Base-by-base conservation (phyloP, 2,329 filamentous ascomycete genomes). In the Hypoxylon sp. region DNA sequence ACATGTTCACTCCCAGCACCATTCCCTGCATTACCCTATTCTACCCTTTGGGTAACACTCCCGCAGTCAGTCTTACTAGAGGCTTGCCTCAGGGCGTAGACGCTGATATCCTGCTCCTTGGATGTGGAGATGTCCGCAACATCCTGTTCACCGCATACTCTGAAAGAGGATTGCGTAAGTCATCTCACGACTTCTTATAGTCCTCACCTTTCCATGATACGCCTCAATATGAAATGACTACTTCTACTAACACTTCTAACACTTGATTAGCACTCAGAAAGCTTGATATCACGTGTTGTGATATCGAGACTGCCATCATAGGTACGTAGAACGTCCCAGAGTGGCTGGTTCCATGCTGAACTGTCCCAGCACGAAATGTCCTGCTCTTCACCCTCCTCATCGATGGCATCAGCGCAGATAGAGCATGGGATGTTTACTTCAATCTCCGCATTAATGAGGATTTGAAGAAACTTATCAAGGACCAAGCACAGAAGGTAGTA, bases 281-380 rank as follows among this genome's bases (percentile, higher is more conserved):
- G 42, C 76, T 89, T 3, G 86, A 88, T 68, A 78, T 90, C 48
- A 90, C 88, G 1, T 87, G 83, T 62, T 89, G 87, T 74, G 87
- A 90, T 73, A 70, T 80, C 49, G 81, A 88, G 30, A 77, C 82
- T 11, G 82, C 81, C 17, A 80, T 88, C 56, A 79, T 88, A 54
- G 86, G 87, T 87, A 72, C 58, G 81, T 65, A 25, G 17, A 30
- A 14, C 31, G 31, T 33, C 2, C 8, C n/a, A 0, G 30, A 11
- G 7, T 37, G 33, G 2, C 30, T 5, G 14, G 13, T 10, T 22
- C 11, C 13, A 14, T 30, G 17, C 35, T 68, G 67, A 60, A 63
- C 60, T 50, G 53, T 66, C 58, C 14, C 14, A 88, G 88, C 86
- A 30, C 83, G 88, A 2, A 90, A 90, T 73, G 74, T 85, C 31